Evolutionary conservation across 2,329 filamentous ascomycete genomes (phyloP).

Genomic region (Phoma sp.): DNA sequence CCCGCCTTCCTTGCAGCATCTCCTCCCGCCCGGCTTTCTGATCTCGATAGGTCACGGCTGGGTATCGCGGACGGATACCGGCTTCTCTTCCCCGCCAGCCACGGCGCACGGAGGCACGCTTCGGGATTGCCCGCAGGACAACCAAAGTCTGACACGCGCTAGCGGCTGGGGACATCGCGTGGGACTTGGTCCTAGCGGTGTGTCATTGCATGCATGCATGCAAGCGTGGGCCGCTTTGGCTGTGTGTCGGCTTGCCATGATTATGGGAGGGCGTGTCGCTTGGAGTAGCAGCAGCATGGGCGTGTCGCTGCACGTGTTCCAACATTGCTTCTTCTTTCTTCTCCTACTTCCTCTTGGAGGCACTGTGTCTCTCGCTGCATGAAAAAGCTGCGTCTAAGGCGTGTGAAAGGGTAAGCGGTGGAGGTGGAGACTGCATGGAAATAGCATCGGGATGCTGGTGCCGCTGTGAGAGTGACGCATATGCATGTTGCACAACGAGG

Average conservation of each 20-base stretch:
- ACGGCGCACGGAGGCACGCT: slow-evolving; percentile 4
- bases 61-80: slow-evolving; percentile 3
- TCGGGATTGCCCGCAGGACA: slow-evolving; percentile 15
- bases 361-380: too few species aligned
- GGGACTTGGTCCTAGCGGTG: slow-evolving; percentile 1
- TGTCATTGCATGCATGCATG: not conserved
- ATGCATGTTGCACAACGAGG: slow-evolving; percentile 7
- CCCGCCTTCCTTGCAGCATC: too few species aligned
- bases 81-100: slow-evolving; percentile 11
- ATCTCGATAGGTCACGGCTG: too few species aligned
- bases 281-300: not conserved
- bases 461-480: slow-evolving; percentile 8
- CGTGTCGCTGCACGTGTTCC: slow-evolving; percentile 8
- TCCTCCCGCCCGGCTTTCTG: too few species aligned
- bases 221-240: slow-evolving; percentile 4
- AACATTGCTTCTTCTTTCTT: too few species aligned
- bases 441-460: not conserved
- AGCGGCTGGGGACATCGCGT: not conserved
- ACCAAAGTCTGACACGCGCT: slow-evolving; percentile 4
- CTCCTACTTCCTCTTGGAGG: too few species aligned
- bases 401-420: not conserved
- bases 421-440: not conserved
- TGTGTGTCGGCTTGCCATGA: not conserved
- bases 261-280: slow-evolving; percentile 3
- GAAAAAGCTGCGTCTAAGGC: slow-evolving; percentile 4